Evolutionary conservation across 768 basidiomycete species (phyloP).

Genomic region (Xerocomus spinulosus): DNA sequence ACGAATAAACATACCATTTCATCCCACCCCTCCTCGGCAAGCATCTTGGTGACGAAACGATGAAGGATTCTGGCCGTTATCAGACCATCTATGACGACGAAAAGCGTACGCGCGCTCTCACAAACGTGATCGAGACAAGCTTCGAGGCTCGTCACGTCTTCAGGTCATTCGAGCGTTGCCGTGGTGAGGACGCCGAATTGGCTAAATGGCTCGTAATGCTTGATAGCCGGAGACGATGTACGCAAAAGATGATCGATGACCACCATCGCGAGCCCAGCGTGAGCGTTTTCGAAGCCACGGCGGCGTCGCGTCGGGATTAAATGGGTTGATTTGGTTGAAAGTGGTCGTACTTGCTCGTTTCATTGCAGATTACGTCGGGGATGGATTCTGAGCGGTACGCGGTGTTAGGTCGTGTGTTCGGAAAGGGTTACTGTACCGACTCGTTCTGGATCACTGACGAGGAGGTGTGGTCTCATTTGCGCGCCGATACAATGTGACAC

Average conservation of each 20-base stretch:
- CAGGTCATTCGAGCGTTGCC: slow-evolving; percentile 6
- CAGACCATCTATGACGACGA: slow-evolving; percentile 10
- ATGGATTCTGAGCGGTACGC: slow-evolving; percentile 4
- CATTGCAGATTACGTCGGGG: slow-evolving; percentile 14
- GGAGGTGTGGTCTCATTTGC: slow-evolving; percentile 1
- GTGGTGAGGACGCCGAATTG: slow-evolving; percentile 3
- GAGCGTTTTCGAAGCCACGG: not conserved
- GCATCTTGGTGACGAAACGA: not conserved
- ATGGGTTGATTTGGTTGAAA: not conserved
- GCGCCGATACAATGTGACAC: not conserved
- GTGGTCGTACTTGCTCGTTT: not conserved
- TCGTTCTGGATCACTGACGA: no score
- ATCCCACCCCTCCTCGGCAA: not conserved
- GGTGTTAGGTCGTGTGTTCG: slow-evolving; percentile 6
- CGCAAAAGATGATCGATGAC: slow-evolving; percentile 5
- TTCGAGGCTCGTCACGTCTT: slow-evolving; percentile 4
- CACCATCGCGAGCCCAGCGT: not conserved
- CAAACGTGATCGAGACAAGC: slow-evolving; percentile 1
- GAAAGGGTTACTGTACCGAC: no score
- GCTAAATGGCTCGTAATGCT: not conserved
- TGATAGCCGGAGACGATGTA: not conserved
- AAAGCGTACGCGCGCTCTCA: not conserved
- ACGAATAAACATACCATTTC: not conserved
- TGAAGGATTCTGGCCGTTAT: not conserved
- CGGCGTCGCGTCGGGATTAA: slow-evolving; percentile 7